Conservation (phyloP, 2,329 filamentous ascomycete species). For the Botrytis hyacinthi region DNA sequence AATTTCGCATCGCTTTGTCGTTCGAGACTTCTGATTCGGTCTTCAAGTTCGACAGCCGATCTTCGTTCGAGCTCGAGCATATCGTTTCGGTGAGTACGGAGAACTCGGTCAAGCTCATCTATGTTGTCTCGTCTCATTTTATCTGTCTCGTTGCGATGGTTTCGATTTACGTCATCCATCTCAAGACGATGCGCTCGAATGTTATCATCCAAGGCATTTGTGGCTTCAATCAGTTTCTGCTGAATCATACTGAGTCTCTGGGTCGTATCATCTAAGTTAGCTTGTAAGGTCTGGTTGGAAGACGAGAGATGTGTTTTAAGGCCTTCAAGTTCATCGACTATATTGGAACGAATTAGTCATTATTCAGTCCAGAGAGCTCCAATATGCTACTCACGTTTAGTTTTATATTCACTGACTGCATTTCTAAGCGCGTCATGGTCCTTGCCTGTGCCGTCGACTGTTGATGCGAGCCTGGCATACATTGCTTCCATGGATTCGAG, state of each 20-base stretch:
- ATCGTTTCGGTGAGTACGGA: conserved; percentile 65
- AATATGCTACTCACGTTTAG: conserved; percentile 44
- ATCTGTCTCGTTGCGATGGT: conserved; percentile 56
- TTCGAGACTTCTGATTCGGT: conserved; percentile 37
- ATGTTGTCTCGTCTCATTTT: conserved; percentile 50
- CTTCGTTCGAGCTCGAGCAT: conserved; percentile 62
- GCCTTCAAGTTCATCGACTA: conserved; percentile 50
- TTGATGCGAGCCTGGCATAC: conserved; percentile 68
- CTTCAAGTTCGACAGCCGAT: conserved; percentile 48
- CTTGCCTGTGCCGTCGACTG: conserved; percentile 66
- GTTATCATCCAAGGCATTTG: conserved; percentile 50
- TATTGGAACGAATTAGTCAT: conserved; percentile 21
- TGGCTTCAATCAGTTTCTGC: conserved; percentile 48
- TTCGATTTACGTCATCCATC: conserved; percentile 52
- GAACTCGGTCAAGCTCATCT: conserved; percentile 56
- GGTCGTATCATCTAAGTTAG: conserved; percentile 65
- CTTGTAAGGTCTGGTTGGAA: conserved; percentile 54
- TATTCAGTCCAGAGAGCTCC: not conserved
- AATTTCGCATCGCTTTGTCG: conserved; percentile 48
- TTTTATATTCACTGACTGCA: conserved; percentile 70
- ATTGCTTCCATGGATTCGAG: conserved; percentile 75
- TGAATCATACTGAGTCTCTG: conserved; percentile 36
- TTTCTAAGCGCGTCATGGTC: conserved; percentile 72
- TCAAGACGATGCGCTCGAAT: conserved; percentile 50
- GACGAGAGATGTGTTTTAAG: conserved; percentile 36